Conservation (phyloP, 108 stramenopile genomes). For the Cyclotella sp. region DNA sequence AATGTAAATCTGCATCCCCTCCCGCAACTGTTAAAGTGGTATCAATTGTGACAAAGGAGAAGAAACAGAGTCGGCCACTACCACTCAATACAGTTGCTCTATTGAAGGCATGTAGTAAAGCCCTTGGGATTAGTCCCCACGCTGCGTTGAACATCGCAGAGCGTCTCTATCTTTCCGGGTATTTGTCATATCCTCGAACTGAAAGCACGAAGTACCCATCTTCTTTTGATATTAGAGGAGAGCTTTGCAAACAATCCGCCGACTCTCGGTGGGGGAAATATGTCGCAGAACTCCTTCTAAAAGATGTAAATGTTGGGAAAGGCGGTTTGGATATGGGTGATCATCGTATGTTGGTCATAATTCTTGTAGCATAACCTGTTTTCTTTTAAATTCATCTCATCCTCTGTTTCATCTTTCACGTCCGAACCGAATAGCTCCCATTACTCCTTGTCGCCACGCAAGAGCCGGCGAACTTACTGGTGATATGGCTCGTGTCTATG, state of each 20-base stretch:
- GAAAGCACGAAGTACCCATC: conserved; percentile 84
- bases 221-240: conserved; percentile 79
- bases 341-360: conserved; percentile 47
- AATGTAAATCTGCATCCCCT: conserved; percentile 57
- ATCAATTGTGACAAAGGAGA: conserved; percentile 75
- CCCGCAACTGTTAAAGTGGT: conserved; percentile 56
- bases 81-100: conserved; percentile 84
- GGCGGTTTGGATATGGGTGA: conserved; percentile 92
- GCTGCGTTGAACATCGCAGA: conserved; percentile 79
- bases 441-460: conserved; percentile 78
- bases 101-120: conserved; percentile 85
- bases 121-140: conserved; percentile 88
- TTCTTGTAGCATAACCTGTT: not conserved
- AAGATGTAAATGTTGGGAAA: conserved; percentile 57
- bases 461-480: conserved; percentile 68
- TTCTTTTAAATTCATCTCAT: not conserved
- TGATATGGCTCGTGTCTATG: conserved; percentile 89
- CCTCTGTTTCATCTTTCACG: not conserved
- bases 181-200: conserved; percentile 87
- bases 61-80: conserved; percentile 86
- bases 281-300: conserved; percentile 65
- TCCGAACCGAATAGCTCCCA: conserved; percentile 54
- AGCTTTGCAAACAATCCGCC: conserved; percentile 72
- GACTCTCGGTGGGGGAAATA: conserved; percentile 81
- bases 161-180: conserved; percentile 84